Conservation (phyloP, 208 protist genomes). For the Trypanosoma caninum region DNA sequence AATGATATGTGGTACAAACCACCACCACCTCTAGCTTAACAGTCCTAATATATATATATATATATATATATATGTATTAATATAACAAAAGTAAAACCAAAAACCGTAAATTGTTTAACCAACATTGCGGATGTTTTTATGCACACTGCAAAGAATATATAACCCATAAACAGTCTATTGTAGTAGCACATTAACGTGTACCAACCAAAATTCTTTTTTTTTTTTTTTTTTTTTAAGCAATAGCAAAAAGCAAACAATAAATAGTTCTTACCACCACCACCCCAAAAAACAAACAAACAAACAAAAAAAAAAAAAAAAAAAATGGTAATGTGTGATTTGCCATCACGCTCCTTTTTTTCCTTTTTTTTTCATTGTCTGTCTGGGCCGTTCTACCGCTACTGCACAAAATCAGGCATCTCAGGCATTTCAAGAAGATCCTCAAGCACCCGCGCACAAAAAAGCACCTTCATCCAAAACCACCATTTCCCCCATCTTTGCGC, state of each 20-base stretch:
- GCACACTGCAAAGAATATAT: no score
- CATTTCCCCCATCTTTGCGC: conserved; percentile 44
- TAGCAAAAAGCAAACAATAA: not conserved
- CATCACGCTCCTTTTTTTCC: not conserved
- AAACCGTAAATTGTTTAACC: no score
- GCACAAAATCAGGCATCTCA: conserved; percentile 74
- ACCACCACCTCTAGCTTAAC: no score
- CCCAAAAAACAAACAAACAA: not conserved
- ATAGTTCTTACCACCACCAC: not conserved
- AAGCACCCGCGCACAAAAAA: conserved; percentile 42
- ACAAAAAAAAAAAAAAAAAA: conserved; percentile 25
- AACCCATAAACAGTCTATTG: no score
- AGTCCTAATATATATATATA: no score
- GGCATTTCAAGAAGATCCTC: conserved; percentile 81
- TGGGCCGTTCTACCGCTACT: conserved; percentile 21
- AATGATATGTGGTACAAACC: no score
- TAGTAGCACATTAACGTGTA: no score
- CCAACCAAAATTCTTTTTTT: not conserved
- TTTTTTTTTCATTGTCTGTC: conserved; percentile 1
- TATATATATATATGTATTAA: conserved; percentile 10
- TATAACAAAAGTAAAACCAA: no score
- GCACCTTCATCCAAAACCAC: conserved; percentile 53
- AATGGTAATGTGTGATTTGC: not conserved
- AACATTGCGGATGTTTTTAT: no score
- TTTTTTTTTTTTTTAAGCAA: not conserved